Evolutionary conservation across 106 monocot genomes (phyloP), one percentile per base, ranked within the genome.

Genomic region (Apostasia ramifera): DNA sequence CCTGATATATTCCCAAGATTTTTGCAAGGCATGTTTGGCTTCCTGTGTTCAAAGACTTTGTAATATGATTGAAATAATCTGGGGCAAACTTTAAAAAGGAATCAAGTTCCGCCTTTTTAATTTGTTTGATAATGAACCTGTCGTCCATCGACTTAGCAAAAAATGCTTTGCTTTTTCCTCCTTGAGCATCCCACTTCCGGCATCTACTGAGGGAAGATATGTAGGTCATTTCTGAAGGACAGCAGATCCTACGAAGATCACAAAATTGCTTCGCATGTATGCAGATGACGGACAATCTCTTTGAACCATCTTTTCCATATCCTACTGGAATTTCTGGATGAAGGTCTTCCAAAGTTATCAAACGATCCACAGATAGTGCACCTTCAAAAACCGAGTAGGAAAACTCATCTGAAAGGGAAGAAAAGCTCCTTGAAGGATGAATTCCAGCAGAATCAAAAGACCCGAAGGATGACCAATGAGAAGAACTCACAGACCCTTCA

Each of bases 1-100:
- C 82, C 82, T 82, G 82, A 66, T 82, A 82, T 74, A 82, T 78
- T 66, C 82, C 82, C 44, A 82, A 54, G 42, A 82, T 73, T 82
- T 82, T 82, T 57, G 82, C 82, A 40, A 82, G 74, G 15, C 82
- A 82, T 55, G 82, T 78, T 60, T 73, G 70, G 40, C 67, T 82
- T 44, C 70, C 67, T 8, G 78, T 59, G 55, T 37, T 73, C 47
- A 78, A 53, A 47, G 70, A 77, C 39, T 64, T 42, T 59, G 64
- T 65, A 61, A 82, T 66, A 67, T 78, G 71, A 53, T 60, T 46
- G 53, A 82, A 82, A 66, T 82, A 82, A 13, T 78, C 74, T 1
- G 52, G 69, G 1, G 69, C 73, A 78, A 82, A 77, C 70, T 78
- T 73, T 9, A 82, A 11, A 66, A 82, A 82, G 10, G 78, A 82